Evolutionary conservation across 1,284 basidiomycete genomes (phyloP), one percentile per base, ranked within the genome.

Genomic region (Malassezia equina): DNA sequence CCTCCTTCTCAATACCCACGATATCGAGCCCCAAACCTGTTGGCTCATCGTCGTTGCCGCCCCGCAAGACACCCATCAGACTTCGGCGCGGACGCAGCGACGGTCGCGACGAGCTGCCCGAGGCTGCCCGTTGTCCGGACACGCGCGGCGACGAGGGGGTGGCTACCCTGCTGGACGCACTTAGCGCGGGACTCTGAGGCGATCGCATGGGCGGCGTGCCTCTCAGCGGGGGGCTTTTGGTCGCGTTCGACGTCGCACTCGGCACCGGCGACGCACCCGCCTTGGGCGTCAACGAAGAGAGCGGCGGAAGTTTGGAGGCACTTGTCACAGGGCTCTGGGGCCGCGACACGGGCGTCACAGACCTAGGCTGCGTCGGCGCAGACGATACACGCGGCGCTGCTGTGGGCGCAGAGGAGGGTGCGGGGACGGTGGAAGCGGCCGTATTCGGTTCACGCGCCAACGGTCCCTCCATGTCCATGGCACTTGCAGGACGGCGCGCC

Each of bases 11-110:
- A 19, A 48, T 24, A 12, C 46, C 33, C 8, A 48, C 25, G 23
- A 48, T 39, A 31, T 48, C 46, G 32, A 48, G 23, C 7, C 46
- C 46, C 21, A 48, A 25, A 13, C 46, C 46, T 9, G n/a, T 39
- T 15, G 33, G 46, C 46, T 48, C 46, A 2, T 39, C 46, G 15
- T 48, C 46, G 11, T 21, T 39, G 19, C 21, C 25, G 12, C 44
- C 44, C 17, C 46, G 46, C 21, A 48, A 21, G n/a, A 31, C 34
- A 11, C 33, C 32, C 46, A 48, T 36, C 15, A 48, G 13, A n/a
- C 46, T 48, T 8, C 46, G 33, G n/a, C 46, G 46, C n/a, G 32
- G 31, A 8, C 46, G 46, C 32, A 48, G 15, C 32, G 21, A 23
- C 7, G 32, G n/a, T n/a, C 27, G 19, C 31, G 31, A 23, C 27